Conservation (phyloP, 1,284 basidiomycete species). For the Mycosarcoma maydis region DNA sequence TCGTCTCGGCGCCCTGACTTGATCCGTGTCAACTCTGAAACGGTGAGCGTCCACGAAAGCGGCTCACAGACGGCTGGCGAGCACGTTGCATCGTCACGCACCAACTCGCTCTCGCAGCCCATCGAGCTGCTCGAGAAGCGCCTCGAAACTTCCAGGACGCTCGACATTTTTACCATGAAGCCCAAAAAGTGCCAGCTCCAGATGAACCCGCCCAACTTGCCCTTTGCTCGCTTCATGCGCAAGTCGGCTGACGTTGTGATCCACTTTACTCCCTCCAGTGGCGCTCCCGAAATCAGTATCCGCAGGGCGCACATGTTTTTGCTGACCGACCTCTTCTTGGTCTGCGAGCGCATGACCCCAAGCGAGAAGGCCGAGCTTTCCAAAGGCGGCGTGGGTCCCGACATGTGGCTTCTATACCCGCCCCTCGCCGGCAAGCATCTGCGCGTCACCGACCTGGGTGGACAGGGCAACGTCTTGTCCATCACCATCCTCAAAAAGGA, state of each 20-base stretch:
- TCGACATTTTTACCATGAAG: conserved; percentile 96
- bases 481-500: conserved; percentile 91
- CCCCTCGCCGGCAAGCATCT: conserved; percentile 94
- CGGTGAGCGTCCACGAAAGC: conserved; percentile 30
- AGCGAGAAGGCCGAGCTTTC: conserved; percentile 43
- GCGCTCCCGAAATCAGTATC: conserved; percentile 72
- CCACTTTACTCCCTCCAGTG: conserved; percentile 78
- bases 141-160: conserved; percentile 79
- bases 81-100: conserved; percentile 18
- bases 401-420: conserved; percentile 94
- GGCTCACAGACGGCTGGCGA: conserved; percentile 16
- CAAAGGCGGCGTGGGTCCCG: conserved; percentile 67
- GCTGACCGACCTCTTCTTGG: conserved; percentile 88
- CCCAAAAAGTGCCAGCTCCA: conserved; percentile 89
- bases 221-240: conserved; percentile 82
- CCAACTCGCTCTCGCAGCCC: conserved; percentile 37
- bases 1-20: conserved; percentile 28
- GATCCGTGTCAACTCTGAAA: conserved; percentile 36
- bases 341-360: conserved; percentile 70
- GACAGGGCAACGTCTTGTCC: conserved; percentile 76
- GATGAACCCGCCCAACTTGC: conserved; percentile 81
- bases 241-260: conserved; percentile 80
- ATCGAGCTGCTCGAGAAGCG: conserved; percentile 79
- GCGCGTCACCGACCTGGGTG: conserved; percentile 69
- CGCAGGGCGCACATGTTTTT: conserved; percentile 84